Base-by-base conservation (phyloP, 1,284 basidiomycete species). In the Ganoderma leucocontextum region DNA sequence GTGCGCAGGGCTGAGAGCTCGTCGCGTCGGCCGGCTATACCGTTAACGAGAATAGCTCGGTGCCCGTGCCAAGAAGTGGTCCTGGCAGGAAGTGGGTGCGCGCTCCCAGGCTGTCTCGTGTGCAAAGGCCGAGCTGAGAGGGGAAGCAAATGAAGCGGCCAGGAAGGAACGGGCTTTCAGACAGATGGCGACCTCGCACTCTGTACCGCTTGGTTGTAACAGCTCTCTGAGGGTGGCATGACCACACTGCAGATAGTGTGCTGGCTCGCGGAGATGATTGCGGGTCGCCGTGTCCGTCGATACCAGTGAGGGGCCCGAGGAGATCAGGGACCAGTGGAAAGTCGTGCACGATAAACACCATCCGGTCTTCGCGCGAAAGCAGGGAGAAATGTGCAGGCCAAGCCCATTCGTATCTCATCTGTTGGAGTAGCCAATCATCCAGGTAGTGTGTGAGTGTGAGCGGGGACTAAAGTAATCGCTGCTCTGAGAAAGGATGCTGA, bases 241-340 rank as follows among this genome's bases (percentile, higher is more conserved):
- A 55, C 47, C 36, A 13, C 8, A 39, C 36, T 42, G 13, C 38
- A 41, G 38, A 60, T 60, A 8, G 58, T 29, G 36, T 22, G 8
- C 36, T 10, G 2, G 22, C 39, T 60, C 39, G 38, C 22, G 9
- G 42, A 64, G 58, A 49, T 52, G 64, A 58, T 35, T 41, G 57
- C 68, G 64, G 65, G 59, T 61, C 33, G 60, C 64, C 64, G 61
- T 65, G 22, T 52, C 47, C 22, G 22, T 52, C 22, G 47, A 52
- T 25, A 52, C 25, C 22, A 55, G 62, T 41, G 22, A 49, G 58
- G 35, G 15, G 53, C 22, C 41, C 47, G 25, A 64, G 63, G 65
- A 69, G 44, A 33, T 41, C 53, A 19, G 47, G 19, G 0, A 19
- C 36, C 2, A 9, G 10, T 25, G 33, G 36, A 55, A 25, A n/a